Evolutionary conservation across 2,329 filamentous ascomycete species (phyloP).

Genomic region (Penicillium sp.): DNA sequence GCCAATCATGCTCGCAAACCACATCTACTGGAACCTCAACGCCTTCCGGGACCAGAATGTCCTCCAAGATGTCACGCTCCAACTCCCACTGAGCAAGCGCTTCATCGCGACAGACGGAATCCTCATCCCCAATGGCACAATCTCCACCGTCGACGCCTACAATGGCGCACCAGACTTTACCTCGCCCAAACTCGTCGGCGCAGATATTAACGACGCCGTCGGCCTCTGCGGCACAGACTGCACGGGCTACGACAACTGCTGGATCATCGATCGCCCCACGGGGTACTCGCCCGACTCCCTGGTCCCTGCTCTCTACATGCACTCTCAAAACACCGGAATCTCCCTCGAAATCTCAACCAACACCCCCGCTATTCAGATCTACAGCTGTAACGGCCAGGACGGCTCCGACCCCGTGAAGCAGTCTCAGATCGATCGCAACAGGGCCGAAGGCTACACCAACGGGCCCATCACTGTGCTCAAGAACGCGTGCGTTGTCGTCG

Average conservation of each 20-base stretch:
- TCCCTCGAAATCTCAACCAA: slow-evolving; percentile 80
- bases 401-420: slow-evolving; percentile 57
- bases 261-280: slow-evolving; percentile 51
- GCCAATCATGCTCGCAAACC: slow-evolving; percentile 57
- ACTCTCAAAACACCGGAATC: slow-evolving; percentile 76
- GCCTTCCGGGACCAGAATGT: slow-evolving; percentile 51
- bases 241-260: slow-evolving; percentile 76
- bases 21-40: slow-evolving; percentile 59
- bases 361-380: slow-evolving; percentile 87
- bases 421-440: slow-evolving; percentile 55
- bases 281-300: slow-evolving; percentile 40
- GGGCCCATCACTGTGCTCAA: slow-evolving; percentile 56
- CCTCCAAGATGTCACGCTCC: slow-evolving; percentile 50
- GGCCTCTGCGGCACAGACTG: slow-evolving; percentile 83
- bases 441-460: slow-evolving; percentile 58
- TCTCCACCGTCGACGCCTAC: slow-evolving; percentile 73
- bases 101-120: slow-evolving; percentile 61
- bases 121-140: slow-evolving; percentile 75
- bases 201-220: slow-evolving; percentile 66
- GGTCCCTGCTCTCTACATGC: slow-evolving; percentile 63
- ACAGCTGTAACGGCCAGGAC: slow-evolving; percentile 79
- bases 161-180: slow-evolving; percentile 66
- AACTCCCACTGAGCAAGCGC: slow-evolving; percentile 52
- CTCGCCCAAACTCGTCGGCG: slow-evolving; percentile 76
- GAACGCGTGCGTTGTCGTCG: slow-evolving; percentile 87